Evolutionary conservation across 2,329 filamentous ascomycete genomes (phyloP), one percentile per base, ranked within the genome.

Genomic region (Clonostachys byssicola): DNA sequence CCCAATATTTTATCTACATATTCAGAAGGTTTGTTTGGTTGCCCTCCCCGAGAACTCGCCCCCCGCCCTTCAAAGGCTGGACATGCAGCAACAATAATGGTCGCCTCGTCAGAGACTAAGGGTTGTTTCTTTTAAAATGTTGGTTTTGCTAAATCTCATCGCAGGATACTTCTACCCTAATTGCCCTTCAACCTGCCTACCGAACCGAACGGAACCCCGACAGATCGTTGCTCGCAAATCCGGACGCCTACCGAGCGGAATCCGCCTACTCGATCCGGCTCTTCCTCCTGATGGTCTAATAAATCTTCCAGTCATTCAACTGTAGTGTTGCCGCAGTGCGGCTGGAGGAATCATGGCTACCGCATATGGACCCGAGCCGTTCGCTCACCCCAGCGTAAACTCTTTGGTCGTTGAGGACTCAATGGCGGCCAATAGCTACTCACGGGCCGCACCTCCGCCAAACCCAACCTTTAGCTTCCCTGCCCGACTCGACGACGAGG

Each of bases 401-500:
- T 52, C 50, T 33, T 56, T 63, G 48, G 52, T 60, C 42, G 54
- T 51, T 44, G 48, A 54, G 52, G 62, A 47, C 52, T 49, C 53
- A 54, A 30, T 30, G 23, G 23, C 54, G 38, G 44, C 56, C 35
- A 18, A 40, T 14, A 38, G 13, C 18, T 47, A 36, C 6, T 42
- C 43, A 44, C 51, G 49, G 38, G 45, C 43, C 18, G 51, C 43
- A 10, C 76, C 78, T 45, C 72, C 71, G 44, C 81, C 82, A 42
- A 86, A 86, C 46, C 83, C 84, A 33, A 76, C 75, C 6, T 87
- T 87, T 56, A 74, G 82, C 48, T 87, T 87, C 55, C 85, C 83
- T 2, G 64, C 9, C 86, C 86, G 56, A 74, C 83, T 49, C 86
- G 86, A 18, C 36, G 14, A n/a, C 2, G 63, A 71, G 18, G 64